Base-by-base conservation (phyloP, 306 rosid genomes). In the Ziziphus jujuba region DNA sequence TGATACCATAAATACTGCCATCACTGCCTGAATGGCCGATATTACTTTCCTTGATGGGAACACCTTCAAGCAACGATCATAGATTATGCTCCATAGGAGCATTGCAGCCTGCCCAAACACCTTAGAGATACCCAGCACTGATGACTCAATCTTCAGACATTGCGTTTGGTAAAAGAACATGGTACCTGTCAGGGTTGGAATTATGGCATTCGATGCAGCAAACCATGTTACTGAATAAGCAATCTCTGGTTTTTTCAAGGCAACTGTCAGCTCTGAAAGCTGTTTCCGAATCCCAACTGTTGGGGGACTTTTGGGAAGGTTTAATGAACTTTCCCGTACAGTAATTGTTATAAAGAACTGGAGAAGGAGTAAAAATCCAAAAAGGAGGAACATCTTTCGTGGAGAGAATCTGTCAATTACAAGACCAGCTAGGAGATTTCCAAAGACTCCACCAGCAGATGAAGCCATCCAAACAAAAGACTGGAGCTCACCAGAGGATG, bases 161-260 rank as follows among this genome's bases (percentile, higher is more conserved):
- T 88, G 77, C 11, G 95, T 90, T 66, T 93, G 98, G 72, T 93
- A 93, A 77, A 93, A 90, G 89, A 93, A 93, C 98, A 93, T 84
- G 59, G 97, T 88, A 68, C 98, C 91, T 11, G 96, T 88, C 19
- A 93, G 80, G 28, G 85, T 82, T 21, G 97, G 98, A 73, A 86
- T 86, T 52, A 83, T 70, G 45, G 97, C 95, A 61, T 88, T 86
- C n/a, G 97, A 93, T 63, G 84, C 83, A 20, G 95, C 89, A 56
- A 93, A 87, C 98, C 98, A 93, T 67, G 83, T 59, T 56, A 93
- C 72, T 16, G 98, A 81, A 66, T 64, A 76, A 9, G 91, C 68
- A 17, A 88, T 86, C 76, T 91, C 88, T 3, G 91, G 97, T 60
- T 82, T 77, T 73, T 75, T 70, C 67, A 87, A 68, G n/a, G 90